Base-by-base conservation (phyloP, 1,284 basidiomycete genomes). In the Exobasidium rhododendri region DNA sequence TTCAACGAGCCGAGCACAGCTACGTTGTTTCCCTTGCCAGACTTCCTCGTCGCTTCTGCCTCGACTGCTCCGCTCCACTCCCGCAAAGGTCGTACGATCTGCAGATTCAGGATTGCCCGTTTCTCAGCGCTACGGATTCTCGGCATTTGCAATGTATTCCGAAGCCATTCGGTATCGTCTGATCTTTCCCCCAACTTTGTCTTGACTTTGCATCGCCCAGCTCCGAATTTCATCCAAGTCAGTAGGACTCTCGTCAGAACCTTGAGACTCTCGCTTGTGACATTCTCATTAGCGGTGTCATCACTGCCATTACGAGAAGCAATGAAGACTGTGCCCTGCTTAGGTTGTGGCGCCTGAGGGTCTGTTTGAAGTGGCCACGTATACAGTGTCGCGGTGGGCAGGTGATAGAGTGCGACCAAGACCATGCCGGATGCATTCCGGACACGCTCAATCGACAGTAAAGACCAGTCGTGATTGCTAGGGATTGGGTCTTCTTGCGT, bases 331-430 rank as follows among this genome's bases (percentile, higher is more conserved):
- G 29, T 50, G 20, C 24, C 47, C 22, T 31, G 47, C 14, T 50
- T 31, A 20, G 47, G 47, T 14, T 24, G 29, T 24, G 24, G 47
- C 14, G 22, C 24, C 14, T 20, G 7, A 24, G 47, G 47, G 20
- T 50, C 20, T 10, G 47, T 50, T 31, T 50, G 47, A 24, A 50
- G 47, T 7, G 47, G 47, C 47, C 47, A 50, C 24, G 24, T 31
- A 50, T 26, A 50, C 47, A 50, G 22, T 24, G 47, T 31, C 7
- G 22, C 24, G 7, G 47, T 26, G 47, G 47, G 47, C 14, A 50
- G 7, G 47, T 50, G 47, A 31, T 50, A 50, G 24, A 50, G 47
- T 7, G 47, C 29, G 47, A 50, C 29, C 24, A 50, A 31, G 14
- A 50, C 47, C 24, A 50, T 50, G 7, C 47, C 47, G 20, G 47